Evolutionary conservation across 176 grass and related monocot genomes (phyloP), one percentile per base, ranked within the genome.

Genomic region (Bothriochloa decipiens): DNA sequence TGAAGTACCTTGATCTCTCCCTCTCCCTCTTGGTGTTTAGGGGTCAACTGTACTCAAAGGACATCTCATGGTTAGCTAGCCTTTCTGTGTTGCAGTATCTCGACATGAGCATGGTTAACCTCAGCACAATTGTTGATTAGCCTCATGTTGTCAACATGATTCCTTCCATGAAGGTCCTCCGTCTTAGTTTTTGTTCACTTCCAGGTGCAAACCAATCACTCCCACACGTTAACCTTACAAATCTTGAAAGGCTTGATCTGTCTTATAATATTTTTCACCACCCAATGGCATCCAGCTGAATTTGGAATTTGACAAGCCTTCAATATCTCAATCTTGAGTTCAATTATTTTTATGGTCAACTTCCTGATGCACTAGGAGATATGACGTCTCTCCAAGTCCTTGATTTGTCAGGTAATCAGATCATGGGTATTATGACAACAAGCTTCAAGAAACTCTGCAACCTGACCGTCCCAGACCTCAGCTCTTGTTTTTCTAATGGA

Each of bases 251-350:
- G 3, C 72, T 90, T 60, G 37, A 86, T 77, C 63, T 86, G 4
- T 20, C 17, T 1, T 0, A 0, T 7, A 89, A 89, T 45, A 7
- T 1, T 0, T 74, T 85, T 74, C 0, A 36, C 45, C 18, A 65
- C 72, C 20, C 35, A 28, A 84, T 63, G 1, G 45, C 81, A 66
- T 80, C 88, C 1, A 36, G 87, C 69, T 91, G 85, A 85, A 11
- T 93, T 46, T 80, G 91, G 85, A 65, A 92, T 41, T 20, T 78
- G 17, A 84, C 67, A 27, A n/a, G n/a, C n/a, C n/a, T n/a, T n/a
- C n/a, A n/a, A n/a, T n/a, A n/a, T n/a, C n/a, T n/a, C n/a, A n/a
- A n/a, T n/a, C n/a, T n/a, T n/a, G n/a, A n/a, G n/a, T n/a, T n/a
- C n/a, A n/a, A n/a, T n/a, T n/a, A n/a, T n/a, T n/a, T n/a, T n/a